These are phyloP conservation scores for Wickerhamomyces mucosus DNA, from an alignment of 805 yeast genomes.

Conservation along the genomic window DNA sequence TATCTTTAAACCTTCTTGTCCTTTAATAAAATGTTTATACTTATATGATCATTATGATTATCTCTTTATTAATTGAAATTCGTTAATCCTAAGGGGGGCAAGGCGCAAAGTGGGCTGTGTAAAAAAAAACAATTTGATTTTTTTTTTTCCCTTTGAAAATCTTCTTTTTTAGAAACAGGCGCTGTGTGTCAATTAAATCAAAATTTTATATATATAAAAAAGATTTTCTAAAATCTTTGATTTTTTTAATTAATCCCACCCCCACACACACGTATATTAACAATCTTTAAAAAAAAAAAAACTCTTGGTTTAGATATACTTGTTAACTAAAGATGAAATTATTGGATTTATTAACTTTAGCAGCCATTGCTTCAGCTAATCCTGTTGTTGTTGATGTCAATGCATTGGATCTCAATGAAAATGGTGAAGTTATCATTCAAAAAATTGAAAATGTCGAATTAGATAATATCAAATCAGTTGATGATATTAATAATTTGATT, in stretches of 20 bases:
- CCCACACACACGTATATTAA: not conserved
- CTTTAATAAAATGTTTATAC: no score
- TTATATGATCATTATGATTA: no score
- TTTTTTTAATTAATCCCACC: not conserved
- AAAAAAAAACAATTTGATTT: no score
- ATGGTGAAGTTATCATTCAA: conserved; percentile 2
- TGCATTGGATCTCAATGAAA: conserved; percentile 2
- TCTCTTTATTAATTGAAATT: no score
- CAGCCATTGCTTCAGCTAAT: not conserved
- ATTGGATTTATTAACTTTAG: not conserved
- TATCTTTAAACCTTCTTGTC: no score
- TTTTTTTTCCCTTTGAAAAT: not conserved
- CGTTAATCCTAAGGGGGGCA: no score
- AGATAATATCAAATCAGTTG: conserved; percentile 3
- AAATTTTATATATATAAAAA: not conserved
- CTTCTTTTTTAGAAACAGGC: not conserved
- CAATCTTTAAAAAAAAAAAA: not conserved
- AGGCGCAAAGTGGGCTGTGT: no score
- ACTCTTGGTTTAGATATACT: no score
- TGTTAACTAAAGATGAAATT: not conserved
- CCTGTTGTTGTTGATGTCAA: not conserved
- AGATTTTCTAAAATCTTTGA: not conserved
- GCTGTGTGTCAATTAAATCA: not conserved
- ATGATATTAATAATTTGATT: conserved; percentile 4
- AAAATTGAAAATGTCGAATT: conserved; percentile 1